A percentile compares a stretch with the other conserved stretches of the same genome.
phyloP scores from a whole-genome alignment of 495 filamentous ascomycete genomes.

The Talaromyces nanjingensis region DNA sequence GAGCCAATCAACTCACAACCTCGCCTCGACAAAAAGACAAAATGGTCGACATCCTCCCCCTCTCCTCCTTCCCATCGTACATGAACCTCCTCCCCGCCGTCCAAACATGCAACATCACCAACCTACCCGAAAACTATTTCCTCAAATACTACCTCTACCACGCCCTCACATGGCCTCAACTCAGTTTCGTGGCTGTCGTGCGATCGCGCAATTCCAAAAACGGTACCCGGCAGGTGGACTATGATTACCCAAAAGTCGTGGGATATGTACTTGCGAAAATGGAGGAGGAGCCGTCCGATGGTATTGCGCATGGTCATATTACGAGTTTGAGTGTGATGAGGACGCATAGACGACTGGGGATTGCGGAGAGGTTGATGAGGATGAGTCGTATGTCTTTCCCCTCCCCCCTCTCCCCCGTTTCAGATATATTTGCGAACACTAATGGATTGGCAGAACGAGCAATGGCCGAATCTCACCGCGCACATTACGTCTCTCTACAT shows the following conservation, averaged over 20 bases:
- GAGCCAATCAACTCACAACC: not conserved
- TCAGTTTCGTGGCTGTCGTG: slow-evolving; percentile 94
- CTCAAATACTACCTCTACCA: slow-evolving; percentile 99
- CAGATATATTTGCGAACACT: not conserved
- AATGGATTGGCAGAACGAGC: slow-evolving; percentile 63
- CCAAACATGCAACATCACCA: slow-evolving; percentile 97
- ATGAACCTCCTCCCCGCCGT: slow-evolving; percentile 75
- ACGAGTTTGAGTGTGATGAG: slow-evolving; percentile 93
- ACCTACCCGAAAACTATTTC: slow-evolving; percentile 99
- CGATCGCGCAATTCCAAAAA: slow-evolving; percentile 48
- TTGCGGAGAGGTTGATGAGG: slow-evolving; percentile 95
- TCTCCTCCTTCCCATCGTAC: slow-evolving; percentile 42
- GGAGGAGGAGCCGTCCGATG: slow-evolving; percentile 95
- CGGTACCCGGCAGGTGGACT: slow-evolving; percentile 20
- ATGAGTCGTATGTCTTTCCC: slow-evolving; percentile 92
- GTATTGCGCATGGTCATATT: slow-evolving; percentile 91
- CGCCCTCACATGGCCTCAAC: slow-evolving; percentile 93
- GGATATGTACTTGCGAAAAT: slow-evolving; percentile 99
- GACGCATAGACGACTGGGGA: slow-evolving; percentile 81
- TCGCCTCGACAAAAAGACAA: not conserved
- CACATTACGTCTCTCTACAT: slow-evolving; percentile 89
- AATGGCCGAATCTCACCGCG: slow-evolving; percentile 90
- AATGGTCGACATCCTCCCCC: slow-evolving; percentile 47
- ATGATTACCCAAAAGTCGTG: slow-evolving; percentile 94
- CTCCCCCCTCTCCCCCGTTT: not conserved